Evolutionary conservation across 164 flowering plant species (phyloP).

Genomic region (Liriodendron chinense): DNA sequence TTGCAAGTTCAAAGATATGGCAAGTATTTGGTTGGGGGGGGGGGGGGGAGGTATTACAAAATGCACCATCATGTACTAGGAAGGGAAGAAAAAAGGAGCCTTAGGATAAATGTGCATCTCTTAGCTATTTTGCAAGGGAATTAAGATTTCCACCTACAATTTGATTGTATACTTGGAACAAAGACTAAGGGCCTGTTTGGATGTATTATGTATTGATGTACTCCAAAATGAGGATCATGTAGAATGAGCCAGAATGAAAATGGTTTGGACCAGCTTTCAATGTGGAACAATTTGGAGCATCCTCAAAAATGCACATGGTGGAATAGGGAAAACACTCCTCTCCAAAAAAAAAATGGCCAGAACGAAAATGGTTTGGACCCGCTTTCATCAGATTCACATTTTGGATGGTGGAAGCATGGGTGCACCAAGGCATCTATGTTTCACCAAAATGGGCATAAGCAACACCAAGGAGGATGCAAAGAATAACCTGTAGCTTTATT

Average conservation of each 20-base stretch:
- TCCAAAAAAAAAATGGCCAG: neutral
- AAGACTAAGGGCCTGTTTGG: neutral
- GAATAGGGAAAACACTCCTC: neutral
- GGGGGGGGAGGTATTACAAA: neutral
- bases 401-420: neutral
- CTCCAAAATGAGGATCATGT: neutral
- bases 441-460: too few species aligned
- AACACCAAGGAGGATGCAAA: neutral
- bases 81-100: neutral
- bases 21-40: too few species aligned
- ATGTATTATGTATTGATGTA: neutral
- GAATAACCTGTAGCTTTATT: conserved; percentile 93
- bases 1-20: too few species aligned
- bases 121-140: neutral
- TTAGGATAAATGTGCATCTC: neutral
- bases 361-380: neutral
- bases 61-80: neutral
- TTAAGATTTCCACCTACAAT: neutral
- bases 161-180: neutral
- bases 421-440: neutral
- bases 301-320: too few species aligned
- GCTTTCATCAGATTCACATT: neutral
- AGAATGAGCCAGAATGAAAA: too few species aligned
- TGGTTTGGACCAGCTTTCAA: too few species aligned
- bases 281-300: too few species aligned